Evolutionary conservation across 768 basidiomycete species (phyloP).

Genomic region (Sistotremastrum suecicum): DNA sequence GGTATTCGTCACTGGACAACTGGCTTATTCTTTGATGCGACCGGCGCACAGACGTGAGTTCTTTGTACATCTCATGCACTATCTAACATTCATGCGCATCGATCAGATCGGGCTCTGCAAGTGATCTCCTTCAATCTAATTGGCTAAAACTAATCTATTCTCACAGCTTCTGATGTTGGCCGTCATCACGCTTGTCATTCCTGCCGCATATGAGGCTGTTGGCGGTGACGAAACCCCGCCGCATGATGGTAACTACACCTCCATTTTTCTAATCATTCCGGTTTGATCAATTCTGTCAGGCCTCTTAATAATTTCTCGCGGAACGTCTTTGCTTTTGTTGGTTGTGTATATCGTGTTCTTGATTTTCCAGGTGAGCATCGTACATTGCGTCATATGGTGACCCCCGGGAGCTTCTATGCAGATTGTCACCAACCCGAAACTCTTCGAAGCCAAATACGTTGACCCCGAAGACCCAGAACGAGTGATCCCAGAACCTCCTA

Average conservation of each 20-base stretch:
- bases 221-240: conserved; percentile 3
- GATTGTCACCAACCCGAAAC: conserved; percentile 56
- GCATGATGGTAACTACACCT: conserved; percentile 3
- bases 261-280: conserved; percentile 5
- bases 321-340: conserved; percentile 65
- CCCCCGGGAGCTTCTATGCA: background rate
- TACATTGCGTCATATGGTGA: background rate
- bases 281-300: conserved; percentile 19
- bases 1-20: conserved; percentile 55
- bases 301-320: conserved; percentile 62
- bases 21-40: conserved; percentile 45
- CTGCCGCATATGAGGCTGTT: conserved; percentile 59
- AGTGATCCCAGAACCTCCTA: conserved; percentile 8
- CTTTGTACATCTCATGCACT: background rate
- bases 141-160: conserved; percentile 3
- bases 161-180: conserved; percentile 69
- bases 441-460: conserved; percentile 35
- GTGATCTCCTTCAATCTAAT: conserved; percentile 8
- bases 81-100: background rate
- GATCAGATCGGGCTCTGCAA: conserved; percentile 24
- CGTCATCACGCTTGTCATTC: conserved; percentile 81
- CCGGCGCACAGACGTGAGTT: conserved; percentile 77
- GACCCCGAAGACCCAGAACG: conserved; percentile 24
- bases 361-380: conserved; percentile 48
- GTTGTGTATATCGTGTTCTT: conserved; percentile 62